Evolutionary conservation across 225 moss, liverwort and hornwort genomes (phyloP), one percentile per base, ranked within the genome.

Genomic region (Climacium dendroides): DNA sequence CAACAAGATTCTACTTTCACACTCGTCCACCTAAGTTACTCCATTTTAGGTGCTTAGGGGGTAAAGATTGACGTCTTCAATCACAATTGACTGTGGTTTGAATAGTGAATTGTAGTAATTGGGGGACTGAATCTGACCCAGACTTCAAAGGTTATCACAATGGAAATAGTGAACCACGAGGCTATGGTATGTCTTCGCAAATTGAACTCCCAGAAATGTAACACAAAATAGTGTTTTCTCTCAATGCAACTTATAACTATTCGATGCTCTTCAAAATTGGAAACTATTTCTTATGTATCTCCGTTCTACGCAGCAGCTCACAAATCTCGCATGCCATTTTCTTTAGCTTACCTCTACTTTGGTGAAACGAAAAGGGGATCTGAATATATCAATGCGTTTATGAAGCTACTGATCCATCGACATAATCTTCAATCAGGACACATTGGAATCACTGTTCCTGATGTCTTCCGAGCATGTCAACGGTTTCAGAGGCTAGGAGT

Each of bases 121-220:
- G 93, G 96, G 94, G 94, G 39, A 94, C 89, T 19, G 92, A 96
- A 81, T 87, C 80, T n/a, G 87, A 94, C 66, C 85, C 86, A 83
- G 62, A 87, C 83, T 94, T 95, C 89, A 91, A 87, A 83, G 93
- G 94, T 41, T 92, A 95, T 67, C 90, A 94, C 57, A 94, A 89
- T 82, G 96, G 95, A 87, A 95, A 96, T 57, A 93, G 75, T 78
- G 94, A 95, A 24, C 94, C 93, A 34, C 92, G 87, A 58, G 95
- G 95, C 70, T 95, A 94, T 85, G 94, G 95, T 96, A 93, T 14
- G 72, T 65, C 30, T 83, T 23, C 74, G 24, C 50, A 81, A 57
- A 32, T 7, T 54, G 18, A 48, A 41, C 3, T 26, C 10, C 25
- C 7, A 41, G 1, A 24, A 74, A 13, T 52, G 12, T 25, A 11